Conservation (phyloP, 2,329 filamentous ascomycete species). For the Nothophaeocryptopus gaeumannii region DNA sequence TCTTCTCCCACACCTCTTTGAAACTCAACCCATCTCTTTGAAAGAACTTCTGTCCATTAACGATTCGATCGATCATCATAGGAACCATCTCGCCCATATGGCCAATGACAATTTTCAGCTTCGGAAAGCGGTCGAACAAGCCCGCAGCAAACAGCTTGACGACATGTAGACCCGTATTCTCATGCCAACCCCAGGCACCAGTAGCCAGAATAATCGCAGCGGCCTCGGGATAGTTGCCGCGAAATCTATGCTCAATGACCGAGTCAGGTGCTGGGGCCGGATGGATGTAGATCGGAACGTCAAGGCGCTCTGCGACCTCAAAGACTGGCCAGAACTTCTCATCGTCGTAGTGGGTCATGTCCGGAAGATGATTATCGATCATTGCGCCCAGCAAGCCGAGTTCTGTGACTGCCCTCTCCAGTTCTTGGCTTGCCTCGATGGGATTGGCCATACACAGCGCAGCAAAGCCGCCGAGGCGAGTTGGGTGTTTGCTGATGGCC, state of each 20-base stretch:
- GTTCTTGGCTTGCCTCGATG: slow-evolving; percentile 23
- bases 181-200: slow-evolving; percentile 49
- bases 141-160: slow-evolving; percentile 51
- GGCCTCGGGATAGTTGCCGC: slow-evolving; percentile 33
- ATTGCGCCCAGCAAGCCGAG: slow-evolving; percentile 29
- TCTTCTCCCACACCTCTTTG: slow-evolving; percentile 40
- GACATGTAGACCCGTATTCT: slow-evolving; percentile 46
- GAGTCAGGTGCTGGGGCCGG: slow-evolving; percentile 33
- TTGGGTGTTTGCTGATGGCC: slow-evolving; percentile 17
- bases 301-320: slow-evolving; percentile 37
- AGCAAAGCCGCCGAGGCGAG: slow-evolving; percentile 27
- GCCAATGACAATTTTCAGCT: slow-evolving; percentile 52
- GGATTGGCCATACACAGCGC: slow-evolving; percentile 29
- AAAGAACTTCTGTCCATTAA: slow-evolving; percentile 26
- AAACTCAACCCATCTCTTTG: slow-evolving; percentile 35
- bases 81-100: slow-evolving; percentile 57
- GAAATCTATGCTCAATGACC: not conserved
- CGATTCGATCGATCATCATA: slow-evolving; percentile 50
- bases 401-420: slow-evolving; percentile 22
- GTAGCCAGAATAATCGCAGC: slow-evolving; percentile 34
- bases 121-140: slow-evolving; percentile 53
- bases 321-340: slow-evolving; percentile 27
- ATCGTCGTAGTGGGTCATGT: slow-evolving; percentile 27
- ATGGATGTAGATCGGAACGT: slow-evolving; percentile 52
- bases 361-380: slow-evolving; percentile 27